Evolutionary conservation across 805 yeast genomes (phyloP), one percentile per base, ranked within the genome.

Genomic region (Gaillardinia entomophila): DNA sequence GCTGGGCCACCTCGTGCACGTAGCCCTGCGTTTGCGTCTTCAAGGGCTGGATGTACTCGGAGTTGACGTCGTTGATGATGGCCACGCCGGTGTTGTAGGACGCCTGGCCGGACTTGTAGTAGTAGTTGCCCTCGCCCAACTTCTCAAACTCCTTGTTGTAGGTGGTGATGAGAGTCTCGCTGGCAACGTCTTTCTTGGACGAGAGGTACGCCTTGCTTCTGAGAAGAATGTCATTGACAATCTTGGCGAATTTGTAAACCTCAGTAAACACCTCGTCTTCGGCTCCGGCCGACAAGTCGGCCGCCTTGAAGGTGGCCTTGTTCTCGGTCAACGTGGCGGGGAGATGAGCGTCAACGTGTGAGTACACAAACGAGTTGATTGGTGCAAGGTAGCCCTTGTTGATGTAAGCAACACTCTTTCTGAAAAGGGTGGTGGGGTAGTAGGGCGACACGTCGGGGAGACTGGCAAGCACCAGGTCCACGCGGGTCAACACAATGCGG

Each of bases 21-120:
- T 60, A 62, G 33, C 46, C 62, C 36, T 59, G 60, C 26, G 71
- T 62, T 43, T 62, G 61, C 28, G 49, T 44, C 43, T 56, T 58
- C 43, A 63, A 55, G 19, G 71, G 71, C 41, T 56, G 58, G 31
- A 66, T 50, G 48, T 53, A 62, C 27, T 53, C 57, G 24, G 55
- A 48, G 42, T 62, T 60, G 35, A 65, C 52, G 36, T 44, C 46
- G 41, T 50, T 53, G 35, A 60, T 44, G 33, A 60, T 51, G 20
- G 53, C 47, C 12, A 53, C 45, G 11, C 62, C 62, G 26, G 67
- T 59, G 40, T 51, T 58, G 40, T 53, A 52, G 3, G 62, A 48
- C 13, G 67, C 68, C 27, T 54, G 38, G 28, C 59, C 55, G 28
- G 55, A 57, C 48, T 60, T 59, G 35, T 49, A 45, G 36, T 56